Evolutionary conservation across 768 basidiomycete species (phyloP).

Genomic region (Suillus placidus): DNA sequence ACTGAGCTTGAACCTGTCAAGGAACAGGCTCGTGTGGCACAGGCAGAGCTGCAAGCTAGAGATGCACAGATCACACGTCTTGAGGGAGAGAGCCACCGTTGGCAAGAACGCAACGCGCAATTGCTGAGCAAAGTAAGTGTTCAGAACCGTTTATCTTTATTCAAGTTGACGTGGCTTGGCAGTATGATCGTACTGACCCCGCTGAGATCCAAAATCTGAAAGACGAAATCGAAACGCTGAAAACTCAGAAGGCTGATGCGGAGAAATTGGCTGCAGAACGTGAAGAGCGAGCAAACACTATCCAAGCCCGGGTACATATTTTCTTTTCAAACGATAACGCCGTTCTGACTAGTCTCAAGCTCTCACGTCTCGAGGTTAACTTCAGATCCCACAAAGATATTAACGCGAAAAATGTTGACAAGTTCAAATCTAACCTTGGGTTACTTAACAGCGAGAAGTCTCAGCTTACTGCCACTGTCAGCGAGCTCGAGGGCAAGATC

Average conservation of each 20-base stretch:
- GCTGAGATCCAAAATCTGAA: conserved; percentile 79
- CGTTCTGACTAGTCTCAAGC: conserved; percentile 29
- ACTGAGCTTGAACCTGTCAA: conserved; percentile 73
- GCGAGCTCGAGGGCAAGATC: conserved; percentile 28
- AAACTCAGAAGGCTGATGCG: conserved; percentile 42
- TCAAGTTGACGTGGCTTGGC: conserved; percentile 8
- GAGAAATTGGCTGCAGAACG: conserved; percentile 34
- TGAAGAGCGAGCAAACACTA: conserved; percentile 33
- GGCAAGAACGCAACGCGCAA: conserved; percentile 85
- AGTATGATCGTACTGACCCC: conserved; percentile 91
- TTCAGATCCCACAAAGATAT: conserved; percentile 39
- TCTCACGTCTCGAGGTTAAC: conserved; percentile 45
- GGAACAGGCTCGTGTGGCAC: conserved; percentile 64
- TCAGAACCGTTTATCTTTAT: not conserved
- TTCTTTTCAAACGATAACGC: not conserved
- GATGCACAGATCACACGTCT: conserved; percentile 67
- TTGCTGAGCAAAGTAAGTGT: conserved; percentile 71
- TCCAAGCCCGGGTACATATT: conserved; percentile 32
- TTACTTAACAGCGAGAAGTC: conserved; percentile 32
- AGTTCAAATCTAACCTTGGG: conserved; percentile 28
- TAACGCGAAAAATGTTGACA: conserved; percentile 17
- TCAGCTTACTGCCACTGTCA: conserved; percentile 30
- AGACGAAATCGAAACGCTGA: conserved; percentile 65
- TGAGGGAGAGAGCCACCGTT: conserved; percentile 75
- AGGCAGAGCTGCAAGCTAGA: conserved; percentile 76